These are phyloP conservation scores for Lecanicillium sp. DNA, from an alignment of 2,329 filamentous ascomycete genomes.

Conservation along the genomic window DNA sequence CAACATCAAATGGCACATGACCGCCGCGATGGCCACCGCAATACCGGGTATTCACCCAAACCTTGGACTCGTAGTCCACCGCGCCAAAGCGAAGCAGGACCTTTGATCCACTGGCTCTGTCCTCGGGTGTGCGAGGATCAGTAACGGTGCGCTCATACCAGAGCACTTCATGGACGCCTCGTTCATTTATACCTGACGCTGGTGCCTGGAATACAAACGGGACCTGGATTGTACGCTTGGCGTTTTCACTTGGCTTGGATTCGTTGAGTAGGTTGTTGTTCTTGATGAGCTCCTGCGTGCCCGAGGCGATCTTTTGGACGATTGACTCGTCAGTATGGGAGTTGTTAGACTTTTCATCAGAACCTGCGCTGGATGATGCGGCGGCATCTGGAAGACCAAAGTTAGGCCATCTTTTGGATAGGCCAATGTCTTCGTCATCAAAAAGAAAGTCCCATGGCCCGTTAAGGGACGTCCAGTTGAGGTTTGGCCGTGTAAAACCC, in stretches of 20 bases:
- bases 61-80: constrained; percentile 51
- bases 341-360: constrained; percentile 4
- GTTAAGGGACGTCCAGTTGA: constrained; percentile 53
- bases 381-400: constrained; percentile 37
- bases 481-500: constrained; percentile 48
- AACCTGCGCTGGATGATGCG: constrained; percentile 15
- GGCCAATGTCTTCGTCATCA: constrained; percentile 54
- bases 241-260: constrained; percentile 22
- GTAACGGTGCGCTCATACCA: constrained; percentile 53
- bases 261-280: constrained; percentile 30
- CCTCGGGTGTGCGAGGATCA: constrained; percentile 37
- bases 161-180: constrained; percentile 55
- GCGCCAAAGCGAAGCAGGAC: constrained; percentile 50
- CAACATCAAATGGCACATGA: constrained; percentile 50
- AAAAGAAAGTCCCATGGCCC: constrained; percentile 57
- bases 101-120: constrained; percentile 30
- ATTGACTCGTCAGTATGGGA: constrained; percentile 21
- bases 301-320: constrained; percentile 37
- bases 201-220: constrained; percentile 59
- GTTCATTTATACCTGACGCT: constrained; percentile 53
- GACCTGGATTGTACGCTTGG: constrained; percentile 48
- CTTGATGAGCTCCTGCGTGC: constrained; percentile 37
- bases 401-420: constrained; percentile 43
- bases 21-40: constrained; percentile 49
- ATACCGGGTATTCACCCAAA: constrained; percentile 46